Base-by-base conservation (phyloP, 176 grass and related monocot genomes). In the Eleusine indica region DNA sequence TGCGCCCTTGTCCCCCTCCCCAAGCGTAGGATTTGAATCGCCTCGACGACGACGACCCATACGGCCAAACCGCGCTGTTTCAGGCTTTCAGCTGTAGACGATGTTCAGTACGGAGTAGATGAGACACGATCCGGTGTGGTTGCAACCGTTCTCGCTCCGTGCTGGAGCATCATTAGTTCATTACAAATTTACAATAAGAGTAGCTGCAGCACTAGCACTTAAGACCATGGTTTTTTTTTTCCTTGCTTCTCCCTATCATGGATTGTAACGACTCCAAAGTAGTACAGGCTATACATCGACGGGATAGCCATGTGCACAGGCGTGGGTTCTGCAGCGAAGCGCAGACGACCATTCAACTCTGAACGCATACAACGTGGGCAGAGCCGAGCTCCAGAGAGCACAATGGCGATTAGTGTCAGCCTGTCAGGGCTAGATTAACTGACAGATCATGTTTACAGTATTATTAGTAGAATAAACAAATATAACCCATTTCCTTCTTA, bases 21-120 rank as follows among this genome's bases (percentile, higher is more conserved):
- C 9, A 15, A 8, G 3, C 15, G n/a, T 65, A 7, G 21, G 35
- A 66, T 87, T 87, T 82, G 80, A 88, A 78, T 75, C 48, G 85
- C n/a, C 58, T 9, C 12, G 19, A 7, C 7, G 10, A 51, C 56
- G 14, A 63, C 42, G 4, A 68, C 37, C 37, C 9, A 15, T 4
- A 53, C 81, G 18, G 28, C n/a, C 25, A 16, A 17, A 21, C 17
- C 11, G 16, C 60, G 53, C 44, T 37, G 30, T 49, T 8, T 21
- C 18, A 57, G 54, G 54, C 52, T 54, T 58, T 75, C 73, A 54
- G 46, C 48, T 53, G 73, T 12, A 5, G 16, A 30, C 29, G 29
- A 29, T 57, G 51, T 51, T 35, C 51, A 40, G 32, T 35, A 35
- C 1, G 32, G 32, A 44, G 21, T 75, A 0, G 21, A 48, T 42